Conservation (phyloP, 73 alveolate species). For the Paramecium tetraurelia region DNA sequence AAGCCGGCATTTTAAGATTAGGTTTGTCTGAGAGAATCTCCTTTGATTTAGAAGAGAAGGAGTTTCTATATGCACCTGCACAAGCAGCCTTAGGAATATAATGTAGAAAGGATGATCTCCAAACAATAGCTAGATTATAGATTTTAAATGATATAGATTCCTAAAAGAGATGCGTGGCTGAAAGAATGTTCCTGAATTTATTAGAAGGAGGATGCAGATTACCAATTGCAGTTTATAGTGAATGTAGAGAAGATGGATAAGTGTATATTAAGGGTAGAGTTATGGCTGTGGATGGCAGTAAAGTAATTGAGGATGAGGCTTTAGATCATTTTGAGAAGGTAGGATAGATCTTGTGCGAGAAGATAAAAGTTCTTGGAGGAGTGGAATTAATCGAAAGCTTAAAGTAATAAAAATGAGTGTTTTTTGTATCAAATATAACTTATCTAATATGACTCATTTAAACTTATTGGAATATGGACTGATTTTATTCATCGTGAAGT, state of each 20-base stretch:
- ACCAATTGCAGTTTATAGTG: conserved; percentile 74
- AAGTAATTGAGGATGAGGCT: not conserved
- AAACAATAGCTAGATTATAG: conserved; percentile 5
- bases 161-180: conserved; percentile 66
- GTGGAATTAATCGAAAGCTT: not conserved
- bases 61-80: conserved; percentile 73
- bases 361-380: not conserved
- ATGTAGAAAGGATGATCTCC: conserved; percentile 69
- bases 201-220: conserved; percentile 84
- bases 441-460: conserved; percentile 18
- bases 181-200: conserved; percentile 66
- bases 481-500: conserved; percentile 50
- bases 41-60: conserved; percentile 60
- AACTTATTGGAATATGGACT: conserved; percentile 61
- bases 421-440: not conserved
- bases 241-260: not conserved
- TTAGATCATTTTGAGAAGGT: not conserved
- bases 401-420: not conserved
- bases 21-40: conserved; percentile 64
- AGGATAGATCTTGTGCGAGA: not conserved
- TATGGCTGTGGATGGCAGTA: not conserved
- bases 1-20: conserved; percentile 75
- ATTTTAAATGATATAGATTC: conserved; percentile 62
- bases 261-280: conserved; percentile 11
- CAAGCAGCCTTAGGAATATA: conserved; percentile 77